Evolutionary conservation across 2,329 filamentous ascomycete species (phyloP).

Genomic region (Phialemoniopsis sp.): DNA sequence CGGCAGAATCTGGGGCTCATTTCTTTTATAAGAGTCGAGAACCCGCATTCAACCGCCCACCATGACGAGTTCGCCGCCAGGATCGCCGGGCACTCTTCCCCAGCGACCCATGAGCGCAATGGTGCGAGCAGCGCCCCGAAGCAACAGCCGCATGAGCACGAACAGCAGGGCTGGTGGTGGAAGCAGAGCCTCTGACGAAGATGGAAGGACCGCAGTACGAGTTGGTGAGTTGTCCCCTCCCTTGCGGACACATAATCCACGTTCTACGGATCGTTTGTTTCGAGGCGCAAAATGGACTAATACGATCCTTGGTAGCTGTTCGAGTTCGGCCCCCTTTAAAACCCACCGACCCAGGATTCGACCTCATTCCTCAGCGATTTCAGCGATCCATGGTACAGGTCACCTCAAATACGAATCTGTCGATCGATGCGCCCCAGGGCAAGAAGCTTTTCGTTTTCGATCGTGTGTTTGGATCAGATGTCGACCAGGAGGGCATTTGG

Average conservation of each 20-base stretch:
- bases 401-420: conserved; percentile 76
- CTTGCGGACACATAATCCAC: too few relatives aligned
- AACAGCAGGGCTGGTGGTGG: conserved; percentile 70
- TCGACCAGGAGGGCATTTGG: conserved; percentile 87
- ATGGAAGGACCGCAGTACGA: conserved; percentile 88
- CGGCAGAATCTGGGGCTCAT: background rate
- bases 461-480: conserved; percentile 81
- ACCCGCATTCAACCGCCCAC: conserved; percentile 16
- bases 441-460: conserved; percentile 97
- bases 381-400: conserved; percentile 90
- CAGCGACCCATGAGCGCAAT: conserved; percentile 78
- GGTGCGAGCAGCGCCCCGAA: conserved; percentile 67
- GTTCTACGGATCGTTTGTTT: too few relatives aligned
- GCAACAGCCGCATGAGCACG: conserved; percentile 82
- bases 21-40: conserved; percentile 5
- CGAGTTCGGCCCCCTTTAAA: conserved; percentile 85
- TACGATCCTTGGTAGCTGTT: conserved; percentile 57
- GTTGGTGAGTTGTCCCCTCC: conserved; percentile 66
- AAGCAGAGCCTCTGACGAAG: conserved; percentile 85
- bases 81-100: conserved; percentile 53
- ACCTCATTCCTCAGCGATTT: conserved; percentile 93
- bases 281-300: conserved; percentile 8
- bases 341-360: conserved; percentile 82
- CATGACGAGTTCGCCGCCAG: conserved; percentile 69
- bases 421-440: conserved; percentile 87